Base-by-base conservation (phyloP, 768 basidiomycete genomes). In the Lactarius pseudohatsudake region DNA sequence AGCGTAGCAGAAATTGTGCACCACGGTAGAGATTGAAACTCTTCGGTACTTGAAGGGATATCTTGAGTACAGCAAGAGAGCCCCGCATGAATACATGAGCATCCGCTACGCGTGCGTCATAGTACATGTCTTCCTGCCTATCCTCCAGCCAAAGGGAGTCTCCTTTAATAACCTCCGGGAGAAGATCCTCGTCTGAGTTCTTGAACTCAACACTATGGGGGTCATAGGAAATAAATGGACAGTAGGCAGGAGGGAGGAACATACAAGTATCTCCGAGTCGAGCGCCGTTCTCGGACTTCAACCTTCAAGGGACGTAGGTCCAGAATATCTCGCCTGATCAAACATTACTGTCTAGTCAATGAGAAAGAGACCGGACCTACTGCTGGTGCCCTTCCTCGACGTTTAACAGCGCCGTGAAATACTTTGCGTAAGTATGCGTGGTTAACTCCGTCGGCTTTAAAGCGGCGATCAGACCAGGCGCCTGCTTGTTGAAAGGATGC, bases 1-100 rank as follows among this genome's bases (percentile, higher is more conserved):
- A 88, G 0, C 82, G 81, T 26, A 87, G 79, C 30, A 81, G 78
- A 72, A 81, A 87, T 0, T 60, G 74, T 43, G 80, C 76, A 2
- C 77, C 76, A 1, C 71, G 67, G 71, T 74, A 77, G 6, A 72
- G 74, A 28, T 68, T 68, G 74, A 89, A 89, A 5, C 78, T 77
- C 1, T 30, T 60, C 64, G 73, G 64, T 64, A 89, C 85, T 18
- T 78, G 75, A 0, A 90, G 76, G 1, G 79, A 81, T 10, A 90
- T 40, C 85, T 74, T 83, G 79, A 10, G 77, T 75, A 65, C 80
- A 75, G 36, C 77, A 58, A n/a, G 18, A 47, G 18, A 3, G 26
- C 28, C 32, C 18, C 55, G 60, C 32, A 11, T 15, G 34, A 54
- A 67, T 26, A 62, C 34, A 2, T 59, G 41, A 7, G 16, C 10